phyloP scores from a whole-genome alignment of 176 grass and related monocot species.

The Eragrostis nindensis region DNA sequence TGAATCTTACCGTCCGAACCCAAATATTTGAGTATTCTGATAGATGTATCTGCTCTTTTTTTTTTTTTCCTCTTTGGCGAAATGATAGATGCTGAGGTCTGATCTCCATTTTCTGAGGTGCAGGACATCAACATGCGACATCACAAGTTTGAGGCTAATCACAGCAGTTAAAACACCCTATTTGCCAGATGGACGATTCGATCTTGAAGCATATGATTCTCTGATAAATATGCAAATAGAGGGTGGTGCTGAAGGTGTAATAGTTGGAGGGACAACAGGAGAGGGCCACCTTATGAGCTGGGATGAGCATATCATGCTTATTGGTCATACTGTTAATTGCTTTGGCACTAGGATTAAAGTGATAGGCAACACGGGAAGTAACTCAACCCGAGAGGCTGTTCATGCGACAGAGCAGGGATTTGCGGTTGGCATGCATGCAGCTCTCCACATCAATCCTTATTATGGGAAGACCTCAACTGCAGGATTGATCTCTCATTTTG shows the following conservation, averaged over 20 bases:
- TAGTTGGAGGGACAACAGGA: constrained; percentile 89
- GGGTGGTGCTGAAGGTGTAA: constrained; percentile 78
- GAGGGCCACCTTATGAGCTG: constrained; percentile 99
- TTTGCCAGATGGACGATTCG: constrained; percentile 94
- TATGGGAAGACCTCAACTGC: constrained; percentile 85
- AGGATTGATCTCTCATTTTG: constrained; percentile 78
- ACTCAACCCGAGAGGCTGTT: constrained; percentile 92
- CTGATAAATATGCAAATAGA: constrained; percentile 80
- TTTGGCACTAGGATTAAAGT: constrained; percentile 93
- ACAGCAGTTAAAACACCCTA: constrained; percentile 95
- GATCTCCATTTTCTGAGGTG: constrained; percentile 27
- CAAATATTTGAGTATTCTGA: constrained; percentile 3
- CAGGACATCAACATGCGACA: constrained; percentile 79
- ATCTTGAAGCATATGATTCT: constrained; percentile 95
- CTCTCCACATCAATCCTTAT: constrained; percentile 97
- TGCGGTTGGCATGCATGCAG: constrained; percentile 90
- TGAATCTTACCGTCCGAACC: background rate
- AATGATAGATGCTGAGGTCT: background rate
- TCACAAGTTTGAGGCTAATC: constrained; percentile 69
- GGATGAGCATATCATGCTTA: constrained; percentile 99
- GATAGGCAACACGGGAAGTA: constrained; percentile 93
- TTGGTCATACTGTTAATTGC: constrained; percentile 94
- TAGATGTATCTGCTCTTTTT: constrained; percentile 19
- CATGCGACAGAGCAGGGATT: constrained; percentile 91
- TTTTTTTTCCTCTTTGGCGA: too few relatives aligned